A percentile compares a stretch with the other conserved stretches of the same genome.
Conservation (phyloP, 805 yeast genomes). For the Jamesozyma gamospora region DNA sequence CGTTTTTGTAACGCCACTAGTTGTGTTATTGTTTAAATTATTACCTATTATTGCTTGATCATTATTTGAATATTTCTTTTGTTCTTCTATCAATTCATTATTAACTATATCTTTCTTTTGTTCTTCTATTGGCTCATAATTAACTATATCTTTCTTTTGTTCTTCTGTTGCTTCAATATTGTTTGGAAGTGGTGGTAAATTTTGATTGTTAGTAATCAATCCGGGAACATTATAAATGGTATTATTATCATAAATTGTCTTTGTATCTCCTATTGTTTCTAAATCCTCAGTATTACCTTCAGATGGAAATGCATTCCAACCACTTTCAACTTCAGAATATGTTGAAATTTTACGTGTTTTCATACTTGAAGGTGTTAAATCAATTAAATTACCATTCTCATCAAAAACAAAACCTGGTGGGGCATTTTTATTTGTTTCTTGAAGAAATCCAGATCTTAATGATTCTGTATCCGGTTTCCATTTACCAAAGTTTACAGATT, state of each 20-base stretch:
- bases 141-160: neutral
- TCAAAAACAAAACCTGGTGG: constrained; percentile 29
- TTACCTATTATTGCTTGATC: too few relatives aligned
- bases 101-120: too few relatives aligned
- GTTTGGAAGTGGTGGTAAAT: constrained; percentile 28
- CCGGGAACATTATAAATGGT: constrained; percentile 31
- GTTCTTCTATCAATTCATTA: too few relatives aligned
- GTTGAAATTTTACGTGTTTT: constrained; percentile 22
- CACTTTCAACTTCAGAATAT: constrained; percentile 27
- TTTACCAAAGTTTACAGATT: constrained; percentile 12
- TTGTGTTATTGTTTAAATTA: too few relatives aligned
- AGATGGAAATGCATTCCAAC: constrained; percentile 31
- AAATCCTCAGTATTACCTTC: constrained; percentile 19
- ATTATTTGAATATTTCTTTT: too few relatives aligned
- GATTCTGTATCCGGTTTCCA: constrained; percentile 51
- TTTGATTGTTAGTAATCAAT: constrained; percentile 16
- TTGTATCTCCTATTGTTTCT: constrained; percentile 27
- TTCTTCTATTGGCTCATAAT: neutral
- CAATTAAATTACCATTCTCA: constrained; percentile 26
- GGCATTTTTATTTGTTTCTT: constrained; percentile 27
- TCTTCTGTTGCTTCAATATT: constrained; percentile 2
- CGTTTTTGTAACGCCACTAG: too few relatives aligned
- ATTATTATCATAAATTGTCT: constrained; percentile 29
- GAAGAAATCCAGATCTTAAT: constrained; percentile 32
- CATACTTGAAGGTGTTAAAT: constrained; percentile 25